These are phyloP conservation scores for Pseudotsuga menziesii DNA, from an alignment of 75 land plant species.

Conservation along the genomic window DNA sequence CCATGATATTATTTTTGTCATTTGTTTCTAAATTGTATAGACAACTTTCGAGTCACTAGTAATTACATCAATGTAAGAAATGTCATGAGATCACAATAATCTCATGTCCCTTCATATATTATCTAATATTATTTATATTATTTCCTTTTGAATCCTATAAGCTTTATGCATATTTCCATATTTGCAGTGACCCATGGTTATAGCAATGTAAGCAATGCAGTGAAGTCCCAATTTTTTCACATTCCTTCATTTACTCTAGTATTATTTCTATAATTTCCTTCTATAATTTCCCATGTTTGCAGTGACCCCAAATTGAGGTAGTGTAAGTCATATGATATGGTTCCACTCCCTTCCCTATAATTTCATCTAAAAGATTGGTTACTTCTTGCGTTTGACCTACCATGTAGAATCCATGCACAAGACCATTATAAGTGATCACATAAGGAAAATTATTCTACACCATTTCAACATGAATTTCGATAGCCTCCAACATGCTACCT, in stretches of 20 bases:
- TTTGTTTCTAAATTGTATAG: not conserved
- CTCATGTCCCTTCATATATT: no score
- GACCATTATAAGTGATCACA: slow-evolving; percentile 27
- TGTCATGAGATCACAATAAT: not conserved
- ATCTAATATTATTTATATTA: no score
- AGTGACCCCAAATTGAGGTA: not conserved
- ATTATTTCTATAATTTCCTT: slow-evolving; percentile 7
- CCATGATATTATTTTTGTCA: not conserved
- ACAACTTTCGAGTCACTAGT: not conserved
- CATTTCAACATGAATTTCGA: slow-evolving; percentile 57
- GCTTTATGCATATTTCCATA: no score
- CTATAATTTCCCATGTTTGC: not conserved
- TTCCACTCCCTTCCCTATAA: slow-evolving; percentile 7
- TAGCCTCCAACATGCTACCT: slow-evolving; percentile 39
- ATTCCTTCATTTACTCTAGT: not conserved
- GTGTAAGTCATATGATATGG: slow-evolving; percentile 17
- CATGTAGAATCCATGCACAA: slow-evolving; percentile 25
- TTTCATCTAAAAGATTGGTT: not conserved
- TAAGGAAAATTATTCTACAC: slow-evolving; percentile 22
- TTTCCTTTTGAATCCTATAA: no score
- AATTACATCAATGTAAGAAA: slow-evolving; percentile 8
- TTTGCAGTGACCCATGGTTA: slow-evolving; percentile 10
- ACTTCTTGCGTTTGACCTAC: slow-evolving; percentile 16
- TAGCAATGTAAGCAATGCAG: not conserved
- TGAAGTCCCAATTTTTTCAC: not conserved